These are phyloP conservation scores for Calendula officinalis DNA, from an alignment of 129 eudicot genomes.

Conservation along the genomic window DNA sequence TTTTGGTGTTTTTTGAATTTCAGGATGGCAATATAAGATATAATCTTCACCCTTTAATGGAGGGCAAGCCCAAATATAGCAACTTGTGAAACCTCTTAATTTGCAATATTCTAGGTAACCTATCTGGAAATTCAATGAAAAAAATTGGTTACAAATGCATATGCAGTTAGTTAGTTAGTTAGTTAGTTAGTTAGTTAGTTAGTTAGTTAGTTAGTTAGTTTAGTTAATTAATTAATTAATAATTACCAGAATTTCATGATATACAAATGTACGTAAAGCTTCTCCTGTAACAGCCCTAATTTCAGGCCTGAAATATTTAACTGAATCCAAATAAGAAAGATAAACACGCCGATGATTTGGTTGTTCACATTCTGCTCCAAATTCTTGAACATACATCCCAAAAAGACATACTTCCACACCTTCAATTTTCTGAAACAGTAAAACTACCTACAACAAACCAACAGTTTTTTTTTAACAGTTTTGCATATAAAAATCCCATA, in stretches of 20 bases:
- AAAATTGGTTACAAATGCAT: not conserved
- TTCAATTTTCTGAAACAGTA: slow-evolving; percentile 94
- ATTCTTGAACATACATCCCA: slow-evolving; percentile 99
- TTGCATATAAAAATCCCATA: slow-evolving; percentile 2
- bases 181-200: not conserved
- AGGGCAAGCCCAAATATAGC: slow-evolving; percentile 99
- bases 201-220: not conserved
- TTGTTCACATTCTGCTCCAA: slow-evolving; percentile 84
- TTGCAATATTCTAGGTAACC: slow-evolving; percentile 96
- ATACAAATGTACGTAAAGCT: slow-evolving; percentile 97
- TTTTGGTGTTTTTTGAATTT: slow-evolving; percentile 97
- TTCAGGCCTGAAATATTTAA: slow-evolving; percentile 93
- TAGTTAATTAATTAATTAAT: not conserved
- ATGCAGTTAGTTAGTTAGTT: too few species aligned
- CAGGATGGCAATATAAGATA: slow-evolving; percentile 97
- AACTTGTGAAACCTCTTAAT: slow-evolving; percentile 88
- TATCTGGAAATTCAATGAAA: slow-evolving; percentile 51
- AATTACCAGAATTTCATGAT: slow-evolving; percentile 95
- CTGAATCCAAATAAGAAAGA: slow-evolving; percentile 95
- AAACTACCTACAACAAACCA: slow-evolving; percentile 63
- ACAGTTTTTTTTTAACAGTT: slow-evolving; percentile 8
- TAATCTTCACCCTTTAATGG: slow-evolving; percentile 98
- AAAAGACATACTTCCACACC: slow-evolving; percentile 99
- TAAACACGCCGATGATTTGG: slow-evolving; percentile 98
- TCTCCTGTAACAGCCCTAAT: slow-evolving; percentile 89